Percentiles rank a stretch among this genome's conserved stretches.
Conservation (phyloP, 805 yeast genomes). For the Middelhovenomyces tepae region DNA sequence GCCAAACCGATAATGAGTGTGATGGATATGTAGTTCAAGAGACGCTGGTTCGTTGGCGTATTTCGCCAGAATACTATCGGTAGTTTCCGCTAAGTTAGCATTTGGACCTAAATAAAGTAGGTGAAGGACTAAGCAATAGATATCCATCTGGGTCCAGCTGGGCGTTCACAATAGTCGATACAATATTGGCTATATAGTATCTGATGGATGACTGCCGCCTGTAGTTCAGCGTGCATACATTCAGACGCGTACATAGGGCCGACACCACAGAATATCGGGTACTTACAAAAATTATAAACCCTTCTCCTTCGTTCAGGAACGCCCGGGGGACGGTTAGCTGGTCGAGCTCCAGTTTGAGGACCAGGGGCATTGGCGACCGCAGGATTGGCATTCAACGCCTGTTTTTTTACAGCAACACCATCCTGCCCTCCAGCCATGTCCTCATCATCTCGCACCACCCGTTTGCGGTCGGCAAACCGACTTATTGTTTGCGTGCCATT, state of each 20-base stretch:
- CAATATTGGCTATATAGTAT: too few species aligned
- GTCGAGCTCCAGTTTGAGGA: too few species aligned
- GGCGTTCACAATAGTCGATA: too few species aligned
- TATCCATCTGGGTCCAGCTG: too few species aligned
- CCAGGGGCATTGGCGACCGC: too few species aligned
- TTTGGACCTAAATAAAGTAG: too few species aligned
- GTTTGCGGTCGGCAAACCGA: slow-evolving; percentile 15
- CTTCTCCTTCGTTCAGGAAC: not conserved
- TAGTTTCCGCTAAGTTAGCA: slow-evolving; percentile 44
- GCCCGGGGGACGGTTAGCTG: not conserved
- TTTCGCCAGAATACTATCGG: slow-evolving; percentile 65
- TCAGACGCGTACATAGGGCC: not conserved
- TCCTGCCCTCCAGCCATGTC: slow-evolving; percentile 6
- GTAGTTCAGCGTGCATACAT: not conserved
- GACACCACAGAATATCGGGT: not conserved
- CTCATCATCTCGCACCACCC: slow-evolving; percentile 15
- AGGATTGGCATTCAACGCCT: too few species aligned
- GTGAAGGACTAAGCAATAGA: too few species aligned
- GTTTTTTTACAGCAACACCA: not conserved
- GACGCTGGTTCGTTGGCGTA: slow-evolving; percentile 73
- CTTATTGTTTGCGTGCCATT: too few species aligned
- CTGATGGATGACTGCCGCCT: not conserved
- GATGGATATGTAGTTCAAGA: slow-evolving; percentile 81
- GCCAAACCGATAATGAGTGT: slow-evolving; percentile 85
- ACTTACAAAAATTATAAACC: slow-evolving; percentile 2